These are phyloP conservation scores for Hypericum perforatum DNA, from an alignment of 345 rosid genomes.

Conservation along the genomic window DNA sequence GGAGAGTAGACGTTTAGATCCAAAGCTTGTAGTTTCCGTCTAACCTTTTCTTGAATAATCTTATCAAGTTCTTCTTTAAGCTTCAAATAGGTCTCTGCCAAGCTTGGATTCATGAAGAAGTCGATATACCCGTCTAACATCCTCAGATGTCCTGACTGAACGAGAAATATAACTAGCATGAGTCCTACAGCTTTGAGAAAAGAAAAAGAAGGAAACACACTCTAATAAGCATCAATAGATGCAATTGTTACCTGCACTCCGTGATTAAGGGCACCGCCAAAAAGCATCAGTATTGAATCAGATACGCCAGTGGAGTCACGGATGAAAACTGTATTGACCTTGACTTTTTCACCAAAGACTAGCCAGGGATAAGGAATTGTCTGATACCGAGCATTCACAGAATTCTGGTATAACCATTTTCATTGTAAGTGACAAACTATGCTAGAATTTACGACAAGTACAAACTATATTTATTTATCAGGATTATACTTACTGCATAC, in stretches of 20 bases:
- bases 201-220: no score
- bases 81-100: constrained; percentile 77
- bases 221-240: no score
- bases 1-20: no score
- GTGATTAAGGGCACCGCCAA: constrained; percentile 63
- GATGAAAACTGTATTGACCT: constrained; percentile 80
- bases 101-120: constrained; percentile 83
- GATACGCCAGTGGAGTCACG: constrained; percentile 97
- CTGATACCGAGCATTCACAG: constrained; percentile 82
- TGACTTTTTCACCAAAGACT: constrained; percentile 93
- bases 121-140: constrained; percentile 90
- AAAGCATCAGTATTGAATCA: constrained; percentile 79
- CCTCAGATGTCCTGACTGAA: constrained; percentile 83
- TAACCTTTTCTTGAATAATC: constrained; percentile 66
- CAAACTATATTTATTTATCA: background rate
- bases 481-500: constrained; percentile 52
- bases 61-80: constrained; percentile 75
- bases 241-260: constrained; percentile 51
- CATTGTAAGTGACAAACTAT: background rate
- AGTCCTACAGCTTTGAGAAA: no score
- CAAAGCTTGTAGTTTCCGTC: background rate
- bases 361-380: constrained; percentile 94
- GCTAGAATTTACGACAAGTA: background rate
- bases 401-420: constrained; percentile 51
- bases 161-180: constrained; percentile 6